Evolutionary conservation across 495 filamentous ascomycete genomes (phyloP), one percentile per base, ranked within the genome.

Genomic region (Penicillium herquei): DNA sequence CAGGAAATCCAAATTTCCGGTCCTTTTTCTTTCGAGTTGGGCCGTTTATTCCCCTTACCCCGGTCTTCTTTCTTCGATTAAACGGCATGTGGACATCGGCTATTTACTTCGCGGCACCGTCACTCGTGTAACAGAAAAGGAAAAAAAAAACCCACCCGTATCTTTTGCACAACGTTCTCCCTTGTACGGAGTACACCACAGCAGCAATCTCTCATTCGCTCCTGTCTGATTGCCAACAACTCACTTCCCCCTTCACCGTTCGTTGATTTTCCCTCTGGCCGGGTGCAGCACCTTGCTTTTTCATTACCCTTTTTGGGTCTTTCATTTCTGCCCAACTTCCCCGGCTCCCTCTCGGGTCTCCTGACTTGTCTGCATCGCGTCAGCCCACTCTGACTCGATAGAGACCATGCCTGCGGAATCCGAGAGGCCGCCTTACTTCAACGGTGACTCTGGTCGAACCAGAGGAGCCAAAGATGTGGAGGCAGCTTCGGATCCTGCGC

Each of bases 381-480:
- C 68, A 67, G 66, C 47, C 34, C 39, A 61, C 49, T 49, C 61
- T 69, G 67, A 65, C 67, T 70, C 60, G 63, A 64, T 60, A 65
- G 53, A 49, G 64, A 65, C 59, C 66, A 78, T 76, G 74, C 68
- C 72, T 63, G 68, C 72, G 67, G 71, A 72, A 59, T 72, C 74
- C 65, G 72, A 75, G 67, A 75, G 74, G 71, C 66, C 63, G 70
- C 70, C 74, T 68, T 65, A 63, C 63, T 64, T 61, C 55, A 67
- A 71, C 50, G 69, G 68, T 57, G 57, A 58, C 56, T 59, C 73
- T 61, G 67, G 64, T 64, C 69, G 59, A 61, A 54, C 70, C 65
- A 69, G 57, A 59, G 63, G 52, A 32, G 52, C 61, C 59, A 66
- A 68, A 65, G 57, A 66, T 56, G 61, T 63, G 55, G 70, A 69